Percentiles rank a stretch among this genome's conserved stretches.
These are phyloP conservation scores for Quercus ilex DNA, from an alignment of 306 rosid genomes.

Conservation along the genomic window DNA sequence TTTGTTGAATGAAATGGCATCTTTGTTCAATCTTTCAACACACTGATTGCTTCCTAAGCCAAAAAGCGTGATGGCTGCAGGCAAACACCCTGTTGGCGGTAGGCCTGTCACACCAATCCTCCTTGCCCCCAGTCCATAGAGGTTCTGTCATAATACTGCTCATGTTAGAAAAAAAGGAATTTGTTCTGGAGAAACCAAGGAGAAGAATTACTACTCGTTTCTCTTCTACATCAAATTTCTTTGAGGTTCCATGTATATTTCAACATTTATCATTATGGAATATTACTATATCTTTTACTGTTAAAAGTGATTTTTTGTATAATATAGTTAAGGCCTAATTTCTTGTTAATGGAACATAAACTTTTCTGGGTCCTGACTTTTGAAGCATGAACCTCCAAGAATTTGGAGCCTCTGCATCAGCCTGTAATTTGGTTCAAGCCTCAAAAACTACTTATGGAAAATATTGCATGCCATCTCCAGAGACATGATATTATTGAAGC, in stretches of 20 bases:
- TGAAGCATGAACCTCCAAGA: too few relatives aligned
- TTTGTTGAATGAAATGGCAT: conserved; percentile 50
- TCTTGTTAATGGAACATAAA: too few relatives aligned
- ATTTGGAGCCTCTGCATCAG: too few relatives aligned
- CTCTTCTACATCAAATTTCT: not conserved
- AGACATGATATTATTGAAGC: too few relatives aligned
- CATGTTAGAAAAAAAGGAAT: conserved; percentile 11
- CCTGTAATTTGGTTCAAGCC: too few relatives aligned
- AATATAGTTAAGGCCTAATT: too few relatives aligned
- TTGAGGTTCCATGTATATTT: not conserved
- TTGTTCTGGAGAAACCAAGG: not conserved
- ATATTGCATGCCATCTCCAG: too few relatives aligned
- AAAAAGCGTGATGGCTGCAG: conserved; percentile 47
- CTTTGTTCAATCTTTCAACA: conserved; percentile 42
- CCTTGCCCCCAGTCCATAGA: conserved; percentile 51
- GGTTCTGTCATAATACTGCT: conserved; percentile 43
- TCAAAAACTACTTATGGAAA: too few relatives aligned
- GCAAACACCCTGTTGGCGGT: conserved; percentile 59
- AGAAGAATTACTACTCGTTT: not conserved
- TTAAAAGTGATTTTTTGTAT: too few relatives aligned
- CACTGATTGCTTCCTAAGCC: conserved; percentile 58
- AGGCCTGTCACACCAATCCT: conserved; percentile 50
- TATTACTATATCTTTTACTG: too few relatives aligned
- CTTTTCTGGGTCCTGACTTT: too few relatives aligned
- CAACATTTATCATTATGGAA: conserved; percentile 8